These are phyloP conservation scores for Lepidopterella palustris DNA, from an alignment of 495 filamentous ascomycete species.

Conservation along the genomic window DNA sequence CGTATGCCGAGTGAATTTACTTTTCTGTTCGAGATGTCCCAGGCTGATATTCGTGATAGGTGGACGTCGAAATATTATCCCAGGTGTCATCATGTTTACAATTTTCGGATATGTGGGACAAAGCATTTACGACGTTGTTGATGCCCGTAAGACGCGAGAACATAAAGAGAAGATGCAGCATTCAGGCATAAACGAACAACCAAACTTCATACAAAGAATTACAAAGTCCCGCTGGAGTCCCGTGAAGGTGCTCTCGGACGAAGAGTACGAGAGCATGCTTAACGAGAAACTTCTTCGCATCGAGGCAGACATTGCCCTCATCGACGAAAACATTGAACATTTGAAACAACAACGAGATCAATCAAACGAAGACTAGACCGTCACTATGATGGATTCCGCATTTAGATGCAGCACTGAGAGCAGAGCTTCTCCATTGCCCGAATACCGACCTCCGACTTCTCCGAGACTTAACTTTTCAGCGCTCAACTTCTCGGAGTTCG, in stretches of 20 bases:
- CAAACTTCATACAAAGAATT: constrained; percentile 43
- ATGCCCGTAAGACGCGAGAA: constrained; percentile 34
- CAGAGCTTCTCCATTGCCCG: too few relatives aligned
- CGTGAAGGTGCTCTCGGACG: constrained; percentile 64
- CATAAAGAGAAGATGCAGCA: constrained; percentile 7
- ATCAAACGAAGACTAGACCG: not conserved
- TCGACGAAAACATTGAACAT: constrained; percentile 74
- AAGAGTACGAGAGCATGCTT: constrained; percentile 71
- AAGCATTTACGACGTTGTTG: constrained; percentile 49
- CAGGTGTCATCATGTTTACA: constrained; percentile 47
- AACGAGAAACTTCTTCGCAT: constrained; percentile 70
- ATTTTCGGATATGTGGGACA: constrained; percentile 57
- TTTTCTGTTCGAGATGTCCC: not conserved
- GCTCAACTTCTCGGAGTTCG: too few relatives aligned
- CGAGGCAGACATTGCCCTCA: constrained; percentile 76
- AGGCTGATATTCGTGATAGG: constrained; percentile 22
- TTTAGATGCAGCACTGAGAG: not conserved
- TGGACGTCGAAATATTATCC: constrained; percentile 33
- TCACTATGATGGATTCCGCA: not conserved
- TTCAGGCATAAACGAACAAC: constrained; percentile 28
- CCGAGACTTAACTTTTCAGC: too few relatives aligned
- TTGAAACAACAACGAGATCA: constrained; percentile 12
- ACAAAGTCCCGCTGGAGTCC: constrained; percentile 75
- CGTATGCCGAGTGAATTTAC: constrained; percentile 43
- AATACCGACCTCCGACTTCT: too few relatives aligned